A percentile compares a stretch with the other conserved stretches of the same genome.
These are phyloP conservation scores for Mucuna pruriens DNA, from an alignment of 306 rosid genomes.

Conservation along the genomic window DNA sequence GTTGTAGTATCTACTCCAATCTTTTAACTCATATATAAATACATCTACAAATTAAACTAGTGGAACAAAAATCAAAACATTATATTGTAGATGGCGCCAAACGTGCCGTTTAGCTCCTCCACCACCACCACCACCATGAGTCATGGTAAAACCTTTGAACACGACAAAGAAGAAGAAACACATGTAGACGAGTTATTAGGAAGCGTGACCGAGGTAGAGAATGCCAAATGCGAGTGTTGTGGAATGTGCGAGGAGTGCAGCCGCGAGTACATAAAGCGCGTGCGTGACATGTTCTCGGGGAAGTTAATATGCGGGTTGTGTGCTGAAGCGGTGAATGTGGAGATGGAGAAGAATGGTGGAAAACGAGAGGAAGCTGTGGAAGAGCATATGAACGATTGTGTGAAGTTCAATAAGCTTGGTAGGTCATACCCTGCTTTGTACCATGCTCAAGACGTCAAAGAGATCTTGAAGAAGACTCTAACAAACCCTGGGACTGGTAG, in stretches of 20 bases:
- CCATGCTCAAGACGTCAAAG: constrained; percentile 61
- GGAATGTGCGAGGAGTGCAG: constrained; percentile 70
- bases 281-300: constrained; percentile 51
- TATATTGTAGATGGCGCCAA: neutral
- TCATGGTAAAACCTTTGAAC: no score
- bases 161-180: constrained; percentile 24
- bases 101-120: neutral
- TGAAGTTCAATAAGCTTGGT: constrained; percentile 58
- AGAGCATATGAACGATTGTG: constrained; percentile 58
- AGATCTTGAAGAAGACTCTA: constrained; percentile 55
- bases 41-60: neutral
- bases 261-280: constrained; percentile 46
- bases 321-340: constrained; percentile 62
- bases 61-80: neutral
- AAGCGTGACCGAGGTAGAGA: constrained; percentile 40
- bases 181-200: no score
- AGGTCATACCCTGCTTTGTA: constrained; percentile 55
- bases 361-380: constrained; percentile 53
- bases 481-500: neutral
- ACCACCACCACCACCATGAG: neutral
- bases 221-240: constrained; percentile 71
- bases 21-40: neutral
- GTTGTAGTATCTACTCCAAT: neutral
- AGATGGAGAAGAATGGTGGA: constrained; percentile 59
- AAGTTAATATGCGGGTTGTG: constrained; percentile 64